Conservation (phyloP, 768 basidiomycete genomes). For the Rhodotorula taiwanensis region DNA sequence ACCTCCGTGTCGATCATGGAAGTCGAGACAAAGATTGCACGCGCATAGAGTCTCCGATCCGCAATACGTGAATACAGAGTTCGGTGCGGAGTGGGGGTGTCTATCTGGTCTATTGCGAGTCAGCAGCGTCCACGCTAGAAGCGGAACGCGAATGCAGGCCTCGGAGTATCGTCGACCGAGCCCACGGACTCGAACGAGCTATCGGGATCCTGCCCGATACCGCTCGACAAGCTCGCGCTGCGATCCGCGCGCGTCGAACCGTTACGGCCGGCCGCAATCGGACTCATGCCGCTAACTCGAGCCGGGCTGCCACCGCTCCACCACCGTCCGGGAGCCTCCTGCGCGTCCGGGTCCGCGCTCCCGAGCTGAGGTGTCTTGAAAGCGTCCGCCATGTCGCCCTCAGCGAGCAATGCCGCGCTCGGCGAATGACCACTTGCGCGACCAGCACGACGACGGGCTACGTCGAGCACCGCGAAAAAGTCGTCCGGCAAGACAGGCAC, state of each 20-base stretch:
- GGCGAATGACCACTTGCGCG: too few species aligned
- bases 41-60: constrained; percentile 49
- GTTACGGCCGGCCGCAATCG: not conserved
- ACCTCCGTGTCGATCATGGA: constrained; percentile 62
- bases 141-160: constrained; percentile 14
- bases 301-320: not conserved
- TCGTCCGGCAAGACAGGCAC: constrained; percentile 34
- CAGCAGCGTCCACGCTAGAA: not conserved
- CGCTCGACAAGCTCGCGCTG: too few species aligned
- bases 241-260: too few species aligned
- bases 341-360: constrained; percentile 2
- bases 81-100: too few species aligned
- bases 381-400: not conserved
- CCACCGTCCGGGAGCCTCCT: not conserved
- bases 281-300: constrained; percentile 1
- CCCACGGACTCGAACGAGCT: not conserved
- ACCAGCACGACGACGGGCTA: constrained; percentile 7
- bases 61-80: not conserved
- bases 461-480: constrained; percentile 34
- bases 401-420: constrained; percentile 1
- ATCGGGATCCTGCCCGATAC: not conserved
- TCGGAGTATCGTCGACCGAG: constrained; percentile 15
- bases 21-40: constrained; percentile 60
- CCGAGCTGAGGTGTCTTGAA: not conserved
- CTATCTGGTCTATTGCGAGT: too few species aligned